phyloP scores from a whole-genome alignment of 2,329 filamentous ascomycete genomes.

The Pyrenophora teres region DNA sequence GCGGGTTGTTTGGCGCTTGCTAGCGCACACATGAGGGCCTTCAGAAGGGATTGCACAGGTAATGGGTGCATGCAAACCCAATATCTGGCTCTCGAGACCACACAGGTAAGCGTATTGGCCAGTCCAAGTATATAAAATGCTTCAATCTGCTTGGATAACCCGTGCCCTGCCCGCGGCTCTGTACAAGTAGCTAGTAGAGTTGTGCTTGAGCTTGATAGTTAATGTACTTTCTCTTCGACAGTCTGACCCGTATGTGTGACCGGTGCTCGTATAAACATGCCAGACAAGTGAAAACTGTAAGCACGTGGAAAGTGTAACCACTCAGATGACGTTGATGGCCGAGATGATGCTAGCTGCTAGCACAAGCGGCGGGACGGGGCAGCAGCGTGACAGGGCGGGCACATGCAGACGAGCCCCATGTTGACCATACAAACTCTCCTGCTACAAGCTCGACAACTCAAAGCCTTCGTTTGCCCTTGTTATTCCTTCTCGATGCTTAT shows the following conservation, averaged over 20 bases:
- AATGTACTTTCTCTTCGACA: conserved; percentile 3
- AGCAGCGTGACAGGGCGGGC: conserved; percentile 28
- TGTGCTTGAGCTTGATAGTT: not conserved
- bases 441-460: conserved; percentile 10
- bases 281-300: not conserved
- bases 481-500: conserved; percentile 3
- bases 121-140: conserved; percentile 4
- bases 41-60: conserved; percentile 2
- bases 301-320: not conserved
- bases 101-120: conserved; percentile 12
- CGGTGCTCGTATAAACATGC: not conserved
- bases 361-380: conserved; percentile 26
- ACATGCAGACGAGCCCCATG: conserved; percentile 25
- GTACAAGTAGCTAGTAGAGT: not conserved
- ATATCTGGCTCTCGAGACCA: conserved; percentile 4
- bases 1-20: not conserved
- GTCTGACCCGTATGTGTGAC: not conserved
- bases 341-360: conserved; percentile 23
- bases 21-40: not conserved
- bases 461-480: conserved; percentile 4
- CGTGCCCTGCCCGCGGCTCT: not conserved
- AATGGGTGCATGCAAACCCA: conserved; percentile 1
- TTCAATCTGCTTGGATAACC: not conserved
- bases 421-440: conserved; percentile 18
- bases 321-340: conserved; percentile 25